Base-by-base conservation (phyloP, 139 green algal genomes). In the Tetradesmus obliquus region DNA sequence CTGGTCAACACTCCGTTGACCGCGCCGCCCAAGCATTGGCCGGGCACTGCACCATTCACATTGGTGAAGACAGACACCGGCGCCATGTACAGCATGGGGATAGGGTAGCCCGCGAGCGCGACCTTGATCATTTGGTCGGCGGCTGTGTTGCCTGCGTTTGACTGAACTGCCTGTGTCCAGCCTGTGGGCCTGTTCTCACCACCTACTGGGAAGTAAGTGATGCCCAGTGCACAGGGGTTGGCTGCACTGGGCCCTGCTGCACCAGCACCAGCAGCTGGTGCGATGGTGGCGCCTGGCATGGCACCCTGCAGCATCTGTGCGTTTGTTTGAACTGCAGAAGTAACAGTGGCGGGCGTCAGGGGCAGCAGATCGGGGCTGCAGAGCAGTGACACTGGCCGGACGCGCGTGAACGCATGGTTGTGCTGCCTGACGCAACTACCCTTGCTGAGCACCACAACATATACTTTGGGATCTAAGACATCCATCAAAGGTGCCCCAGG, bases 21-120 rank as follows among this genome's bases (percentile, higher is more conserved):
- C 5, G 83, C 72, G 13, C 55, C 71, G 9, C 80, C 83, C 3
- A 92, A 7, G 76, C 90, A 92, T n/a, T 74, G 62, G 3, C 62
- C 71, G 15, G 90, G 90, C 2, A 92, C 58, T 32, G 82, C 57
- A 3, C 90, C 90, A 51, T 57, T 72, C 17, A 92, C 90, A 2
- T 86, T 3, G 6, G 90, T 92, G 84, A 86, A 92, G 13, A 90
- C 83, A 19, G 66, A 86, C 32, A 87, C 72, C 6, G 90, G 90
- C 6, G 83, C 90, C 90, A 92, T 92, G 90, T 87, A 86, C 53
- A 92, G 74, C 83, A 81, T 57, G 5, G 90, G 90, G 24, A 92
- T 87, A 9, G 90, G 90, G 74, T 92, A 92, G n/a, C 90, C 90
- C 53, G 90, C 90, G 15, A 92, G 55, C 10, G 90, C 90, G 72